Base-by-base conservation (phyloP, 2,329 filamentous ascomycete species). In the Claviceps spartinae region DNA sequence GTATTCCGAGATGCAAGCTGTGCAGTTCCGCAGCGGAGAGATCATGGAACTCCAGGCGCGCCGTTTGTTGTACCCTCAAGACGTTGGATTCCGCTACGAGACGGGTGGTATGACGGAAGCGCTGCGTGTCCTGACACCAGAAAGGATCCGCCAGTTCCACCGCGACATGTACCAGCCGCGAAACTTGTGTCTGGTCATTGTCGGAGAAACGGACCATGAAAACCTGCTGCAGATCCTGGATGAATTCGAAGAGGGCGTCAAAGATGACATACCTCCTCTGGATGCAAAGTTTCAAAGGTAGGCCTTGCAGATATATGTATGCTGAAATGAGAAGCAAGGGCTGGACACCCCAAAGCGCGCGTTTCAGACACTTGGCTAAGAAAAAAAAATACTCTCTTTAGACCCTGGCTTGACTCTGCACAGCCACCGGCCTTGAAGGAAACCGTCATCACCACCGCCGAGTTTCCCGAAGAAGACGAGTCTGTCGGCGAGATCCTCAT, bases 81-180 rank as follows among this genome's bases (percentile, higher is more conserved):
- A 87, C 47, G 82, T 94, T 52, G 93, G 93, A 2, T 98, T 96
- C 64, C 83, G 91, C 54, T 97, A 96, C 60, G 93, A 98, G 69
- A 98, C 93, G n/a, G 93, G 93, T 13, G 93, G 93, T 14, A 88
- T 96, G 84, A 94, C 94, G 72, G 88, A 95, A 60, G 85, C 89
- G 37, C 75, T 98, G 48, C 83, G 93, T 43, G 82, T 89, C 3
- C 72, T 98, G 47, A 93, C 88, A 0, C 82, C 89, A 1, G 86
- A 96, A 50, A 83, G 89, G 41, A 98, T 98, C 58, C 83, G 93
- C n/a, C 81, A 84, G 54, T 98, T 97, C 62, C 93, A 98, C 67
- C 83, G 83, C 56, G 86, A 90, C 57, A 97, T 98, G 91, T 98
- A 98, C 63, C 91, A 97, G 65, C 93, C 93, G 3, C 91, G 90